These are phyloP conservation scores for Podospora pseudocomata DNA, from an alignment of 495 filamentous ascomycete genomes.

Conservation along the genomic window DNA sequence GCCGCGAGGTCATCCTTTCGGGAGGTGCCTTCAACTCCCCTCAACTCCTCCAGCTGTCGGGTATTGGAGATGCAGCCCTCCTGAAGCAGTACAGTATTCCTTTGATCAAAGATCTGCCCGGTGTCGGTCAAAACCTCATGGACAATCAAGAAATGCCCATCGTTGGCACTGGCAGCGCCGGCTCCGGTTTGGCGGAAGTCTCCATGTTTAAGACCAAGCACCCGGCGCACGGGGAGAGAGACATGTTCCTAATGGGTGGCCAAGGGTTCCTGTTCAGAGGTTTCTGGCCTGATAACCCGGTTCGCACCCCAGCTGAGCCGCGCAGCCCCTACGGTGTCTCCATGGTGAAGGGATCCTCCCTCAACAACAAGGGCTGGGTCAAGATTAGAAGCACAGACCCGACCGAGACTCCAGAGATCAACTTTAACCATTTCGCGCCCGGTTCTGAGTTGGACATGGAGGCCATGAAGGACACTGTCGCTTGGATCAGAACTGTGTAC, in stretches of 20 bases:
- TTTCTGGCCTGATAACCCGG: conserved; percentile 39
- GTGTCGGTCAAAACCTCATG: conserved; percentile 59
- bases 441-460: conserved; percentile 32
- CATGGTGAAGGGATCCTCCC: conserved; percentile 35
- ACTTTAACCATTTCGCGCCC: conserved; percentile 35
- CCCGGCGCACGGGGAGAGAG: conserved; percentile 36
- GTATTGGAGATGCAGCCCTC: conserved; percentile 17
- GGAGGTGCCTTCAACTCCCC: conserved; percentile 44
- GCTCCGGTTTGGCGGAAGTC: conserved; percentile 27
- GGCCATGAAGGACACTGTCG: conserved; percentile 39
- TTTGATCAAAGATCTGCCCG: conserved; percentile 50
- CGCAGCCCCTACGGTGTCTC: conserved; percentile 32
- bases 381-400: conserved; percentile 31
- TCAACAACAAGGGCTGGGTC: conserved; percentile 37
- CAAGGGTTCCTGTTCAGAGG: conserved; percentile 39
- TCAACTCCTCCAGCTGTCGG: conserved; percentile 47
- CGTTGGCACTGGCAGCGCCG: conserved; percentile 29
- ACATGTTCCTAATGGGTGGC: conserved; percentile 40
- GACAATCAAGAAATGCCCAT: conserved; percentile 58
- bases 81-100: conserved; percentile 35
- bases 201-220: conserved; percentile 37
- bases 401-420: conserved; percentile 38
- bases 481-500: conserved; percentile 33
- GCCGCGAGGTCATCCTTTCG: conserved; percentile 43
- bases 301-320: conserved; percentile 26